phyloP scores from a whole-genome alignment of 306 rosid species.

The Senna siamea region DNA sequence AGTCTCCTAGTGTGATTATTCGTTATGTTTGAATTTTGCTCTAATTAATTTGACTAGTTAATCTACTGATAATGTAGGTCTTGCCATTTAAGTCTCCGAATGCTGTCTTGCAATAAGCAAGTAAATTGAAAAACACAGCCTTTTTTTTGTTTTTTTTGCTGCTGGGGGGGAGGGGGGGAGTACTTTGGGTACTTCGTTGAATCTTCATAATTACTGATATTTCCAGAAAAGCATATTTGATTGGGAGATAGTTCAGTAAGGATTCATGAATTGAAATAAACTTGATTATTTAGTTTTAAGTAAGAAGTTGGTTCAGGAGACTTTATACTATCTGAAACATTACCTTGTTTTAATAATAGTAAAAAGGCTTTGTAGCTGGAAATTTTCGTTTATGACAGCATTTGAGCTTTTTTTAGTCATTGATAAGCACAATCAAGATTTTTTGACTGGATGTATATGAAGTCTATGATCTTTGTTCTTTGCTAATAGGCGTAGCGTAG shows the following conservation, averaged over 20 bases:
- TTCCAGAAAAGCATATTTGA: not conserved
- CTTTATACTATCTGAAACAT: not conserved
- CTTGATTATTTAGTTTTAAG: not conserved
- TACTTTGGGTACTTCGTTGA: no score
- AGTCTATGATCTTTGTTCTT: not conserved
- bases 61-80: not conserved
- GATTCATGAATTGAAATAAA: not conserved
- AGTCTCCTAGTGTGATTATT: not conserved
- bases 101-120: not conserved
- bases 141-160: not conserved
- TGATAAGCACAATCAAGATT: not conserved
- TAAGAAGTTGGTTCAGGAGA: not conserved
- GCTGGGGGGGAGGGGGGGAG: no score
- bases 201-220: not conserved
- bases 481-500: not conserved
- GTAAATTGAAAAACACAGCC: not conserved
- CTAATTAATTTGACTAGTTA: no score
- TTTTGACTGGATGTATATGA: not conserved
- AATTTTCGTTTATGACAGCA: not conserved
- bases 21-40: not conserved
- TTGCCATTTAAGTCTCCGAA: not conserved
- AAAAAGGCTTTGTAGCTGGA: not conserved
- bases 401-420: not conserved
- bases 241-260: not conserved
- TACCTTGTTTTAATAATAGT: not conserved